Conservation (phyloP, 768 basidiomycete genomes). For the Tylopilus felleus region DNA sequence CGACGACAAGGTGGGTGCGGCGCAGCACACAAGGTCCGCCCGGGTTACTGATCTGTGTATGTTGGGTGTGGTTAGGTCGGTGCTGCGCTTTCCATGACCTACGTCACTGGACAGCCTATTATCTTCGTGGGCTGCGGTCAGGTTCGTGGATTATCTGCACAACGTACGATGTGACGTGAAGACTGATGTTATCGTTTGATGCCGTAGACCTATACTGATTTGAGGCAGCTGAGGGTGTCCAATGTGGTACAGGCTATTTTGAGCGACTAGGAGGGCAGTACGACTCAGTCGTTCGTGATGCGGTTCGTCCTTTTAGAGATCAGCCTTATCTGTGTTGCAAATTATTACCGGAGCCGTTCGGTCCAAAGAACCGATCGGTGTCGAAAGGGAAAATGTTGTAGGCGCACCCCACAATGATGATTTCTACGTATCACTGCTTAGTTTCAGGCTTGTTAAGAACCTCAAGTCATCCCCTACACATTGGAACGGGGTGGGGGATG, state of each 20-base stretch:
- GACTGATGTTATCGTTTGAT: conserved; percentile 7
- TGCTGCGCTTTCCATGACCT: conserved; percentile 98
- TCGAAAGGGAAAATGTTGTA: background rate
- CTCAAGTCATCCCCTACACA: background rate
- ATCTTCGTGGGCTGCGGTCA: conserved; percentile 98
- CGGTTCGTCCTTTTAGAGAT: too few relatives aligned
- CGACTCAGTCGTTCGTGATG: background rate
- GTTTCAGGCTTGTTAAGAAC: background rate
- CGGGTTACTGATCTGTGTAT: background rate
- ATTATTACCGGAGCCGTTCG: background rate
- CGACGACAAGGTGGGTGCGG: conserved; percentile 79
- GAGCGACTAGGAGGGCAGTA: conserved; percentile 47
- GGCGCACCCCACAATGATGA: too few relatives aligned
- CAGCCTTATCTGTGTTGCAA: too few relatives aligned
- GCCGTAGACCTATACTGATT: conserved; percentile 88
- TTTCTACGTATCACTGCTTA: too few relatives aligned
- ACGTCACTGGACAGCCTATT: conserved; percentile 97
- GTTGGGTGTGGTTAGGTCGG: conserved; percentile 76
- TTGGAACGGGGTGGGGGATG: background rate
- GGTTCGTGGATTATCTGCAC: conserved; percentile 42
- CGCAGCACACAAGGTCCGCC: background rate
- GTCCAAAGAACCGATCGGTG: background rate
- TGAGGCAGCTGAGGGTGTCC: conserved; percentile 83
- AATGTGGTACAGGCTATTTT: conserved; percentile 95
- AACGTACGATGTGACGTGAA: background rate